These are phyloP conservation scores for Halophytophthora batemanensis DNA, from an alignment of 352 stramenopile species.

Conservation along the genomic window DNA sequence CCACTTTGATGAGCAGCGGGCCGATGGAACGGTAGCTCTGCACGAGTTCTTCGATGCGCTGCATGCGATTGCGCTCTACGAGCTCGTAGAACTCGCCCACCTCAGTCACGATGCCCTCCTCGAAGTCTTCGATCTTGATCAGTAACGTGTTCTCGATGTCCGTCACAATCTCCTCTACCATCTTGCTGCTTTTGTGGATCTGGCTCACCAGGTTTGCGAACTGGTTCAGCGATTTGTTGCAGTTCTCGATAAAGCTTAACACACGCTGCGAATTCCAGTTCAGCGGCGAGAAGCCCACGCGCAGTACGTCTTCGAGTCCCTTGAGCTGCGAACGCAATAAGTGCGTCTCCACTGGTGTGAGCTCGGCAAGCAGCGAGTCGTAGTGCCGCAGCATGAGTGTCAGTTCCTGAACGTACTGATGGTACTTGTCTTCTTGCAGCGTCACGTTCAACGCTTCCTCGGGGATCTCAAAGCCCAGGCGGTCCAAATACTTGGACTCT, in stretches of 20 bases:
- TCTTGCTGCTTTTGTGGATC: constrained; percentile 94
- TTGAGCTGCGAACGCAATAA: constrained; percentile 89
- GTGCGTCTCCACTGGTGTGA: constrained; percentile 90
- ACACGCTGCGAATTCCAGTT: constrained; percentile 98
- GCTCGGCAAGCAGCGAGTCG: constrained; percentile 71
- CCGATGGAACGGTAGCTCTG: constrained; percentile 93
- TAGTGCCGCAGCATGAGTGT: constrained; percentile 92
- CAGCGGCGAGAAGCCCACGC: constrained; percentile 90
- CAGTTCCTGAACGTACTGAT: constrained; percentile 91
- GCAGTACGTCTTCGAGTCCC: constrained; percentile 82
- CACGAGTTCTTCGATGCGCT: constrained; percentile 90
- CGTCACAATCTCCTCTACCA: constrained; percentile 93
- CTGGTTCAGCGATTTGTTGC: constrained; percentile 91
- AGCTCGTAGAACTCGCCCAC: constrained; percentile 94
- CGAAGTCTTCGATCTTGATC: constrained; percentile 91
- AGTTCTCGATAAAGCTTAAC: constrained; percentile 93
- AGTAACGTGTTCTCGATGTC: constrained; percentile 91
- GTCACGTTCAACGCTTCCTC: constrained; percentile 95
- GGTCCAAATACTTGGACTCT: constrained; percentile 95
- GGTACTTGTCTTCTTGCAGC: constrained; percentile 96
- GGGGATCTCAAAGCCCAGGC: constrained; percentile 93
- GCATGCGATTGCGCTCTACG: constrained; percentile 89
- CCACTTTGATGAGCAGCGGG: constrained; percentile 93
- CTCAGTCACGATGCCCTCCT: constrained; percentile 86
- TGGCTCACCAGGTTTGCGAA: constrained; percentile 93